phyloP scores from a whole-genome alignment of 2,329 filamentous ascomycete species.

The Rhexocercosporidium sp. region DNA sequence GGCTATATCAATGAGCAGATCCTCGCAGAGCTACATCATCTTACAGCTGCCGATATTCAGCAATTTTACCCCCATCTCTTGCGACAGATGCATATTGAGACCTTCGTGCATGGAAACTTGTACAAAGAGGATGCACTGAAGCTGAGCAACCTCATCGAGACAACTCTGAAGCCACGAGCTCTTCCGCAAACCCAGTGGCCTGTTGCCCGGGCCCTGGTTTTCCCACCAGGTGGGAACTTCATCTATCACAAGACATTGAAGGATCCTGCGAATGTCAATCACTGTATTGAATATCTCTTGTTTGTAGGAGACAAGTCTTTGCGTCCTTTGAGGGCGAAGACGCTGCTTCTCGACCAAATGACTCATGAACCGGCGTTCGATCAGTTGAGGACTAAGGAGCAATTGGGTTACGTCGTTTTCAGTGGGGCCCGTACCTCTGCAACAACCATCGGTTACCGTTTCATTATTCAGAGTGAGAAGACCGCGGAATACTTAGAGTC shows the following conservation, averaged over 20 bases:
- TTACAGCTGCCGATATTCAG: slow-evolving; percentile 76
- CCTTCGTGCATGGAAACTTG: slow-evolving; percentile 88
- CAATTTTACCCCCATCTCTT: slow-evolving; percentile 82
- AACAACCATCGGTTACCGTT: slow-evolving; percentile 84
- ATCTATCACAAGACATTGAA: slow-evolving; percentile 81
- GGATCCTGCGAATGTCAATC: slow-evolving; percentile 88
- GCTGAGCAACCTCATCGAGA: slow-evolving; percentile 82
- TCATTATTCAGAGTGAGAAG: slow-evolving; percentile 93
- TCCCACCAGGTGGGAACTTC: slow-evolving; percentile 82
- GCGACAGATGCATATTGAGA: slow-evolving; percentile 84
- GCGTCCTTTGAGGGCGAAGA: slow-evolving; percentile 72
- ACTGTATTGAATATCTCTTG: slow-evolving; percentile 81
- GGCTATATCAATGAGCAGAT: slow-evolving; percentile 82
- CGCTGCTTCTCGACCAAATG: slow-evolving; percentile 85
- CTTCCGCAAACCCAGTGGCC: slow-evolving; percentile 82
- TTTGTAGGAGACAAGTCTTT: slow-evolving; percentile 73
- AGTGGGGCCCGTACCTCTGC: slow-evolving; percentile 73
- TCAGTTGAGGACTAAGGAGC: slow-evolving; percentile 93
- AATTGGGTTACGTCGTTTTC: slow-evolving; percentile 96
- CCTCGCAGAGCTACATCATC: slow-evolving; percentile 73
- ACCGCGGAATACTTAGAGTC: slow-evolving; percentile 82
- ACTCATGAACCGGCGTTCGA: slow-evolving; percentile 94
- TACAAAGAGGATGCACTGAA: slow-evolving; percentile 92
- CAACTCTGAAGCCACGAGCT: slow-evolving; percentile 72
- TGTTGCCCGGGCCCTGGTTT: slow-evolving; percentile 74